A percentile compares a stretch with the other conserved stretches of the same genome.
Conservation (phyloP, 129 eudicot genomes). For the Scalesia atractyloides region DNA sequence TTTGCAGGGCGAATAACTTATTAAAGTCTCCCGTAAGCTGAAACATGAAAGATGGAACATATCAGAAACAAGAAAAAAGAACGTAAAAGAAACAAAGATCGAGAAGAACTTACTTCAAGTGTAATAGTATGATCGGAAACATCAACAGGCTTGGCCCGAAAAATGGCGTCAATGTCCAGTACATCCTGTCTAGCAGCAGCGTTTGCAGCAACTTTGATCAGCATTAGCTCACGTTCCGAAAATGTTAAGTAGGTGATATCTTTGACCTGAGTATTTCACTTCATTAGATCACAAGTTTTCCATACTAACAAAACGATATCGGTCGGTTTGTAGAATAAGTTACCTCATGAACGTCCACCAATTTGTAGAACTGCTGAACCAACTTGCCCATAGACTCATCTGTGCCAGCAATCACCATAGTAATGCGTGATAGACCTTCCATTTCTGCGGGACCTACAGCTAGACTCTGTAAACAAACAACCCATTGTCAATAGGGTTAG, state of each 20-base stretch:
- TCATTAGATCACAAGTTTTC: conserved; percentile 6
- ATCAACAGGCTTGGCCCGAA: conserved; percentile 95
- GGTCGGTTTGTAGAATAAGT: conserved; percentile 3
- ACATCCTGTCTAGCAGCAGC: conserved; percentile 81
- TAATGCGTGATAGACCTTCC: conserved; percentile 85
- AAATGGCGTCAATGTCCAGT: conserved; percentile 86
- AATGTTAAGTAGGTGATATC: conserved; percentile 84
- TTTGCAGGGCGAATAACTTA: conserved; percentile 84
- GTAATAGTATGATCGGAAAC: conserved; percentile 95
- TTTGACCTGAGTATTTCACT: conserved; percentile 47
- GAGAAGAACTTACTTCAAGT: conserved; percentile 54
- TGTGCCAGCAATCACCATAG: conserved; percentile 89
- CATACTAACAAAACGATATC: not conserved
- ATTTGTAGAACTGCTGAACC: conserved; percentile 76
- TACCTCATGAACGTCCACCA: conserved; percentile 88
- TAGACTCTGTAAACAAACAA: conserved; percentile 62
- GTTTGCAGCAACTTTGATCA: conserved; percentile 80
- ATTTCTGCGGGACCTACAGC: conserved; percentile 89
- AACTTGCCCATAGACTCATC: conserved; percentile 74
- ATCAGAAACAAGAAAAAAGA: conserved; percentile 13
- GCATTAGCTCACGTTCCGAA: conserved; percentile 88
- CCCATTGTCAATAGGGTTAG: conserved; percentile 2
- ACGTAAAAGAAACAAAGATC: not conserved
- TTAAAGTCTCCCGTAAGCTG: conserved; percentile 86
- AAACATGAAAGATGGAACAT: conserved; percentile 14